Base-by-base conservation (phyloP, 352 stramenopile species). In the Phytophthora lateralis region DNA sequence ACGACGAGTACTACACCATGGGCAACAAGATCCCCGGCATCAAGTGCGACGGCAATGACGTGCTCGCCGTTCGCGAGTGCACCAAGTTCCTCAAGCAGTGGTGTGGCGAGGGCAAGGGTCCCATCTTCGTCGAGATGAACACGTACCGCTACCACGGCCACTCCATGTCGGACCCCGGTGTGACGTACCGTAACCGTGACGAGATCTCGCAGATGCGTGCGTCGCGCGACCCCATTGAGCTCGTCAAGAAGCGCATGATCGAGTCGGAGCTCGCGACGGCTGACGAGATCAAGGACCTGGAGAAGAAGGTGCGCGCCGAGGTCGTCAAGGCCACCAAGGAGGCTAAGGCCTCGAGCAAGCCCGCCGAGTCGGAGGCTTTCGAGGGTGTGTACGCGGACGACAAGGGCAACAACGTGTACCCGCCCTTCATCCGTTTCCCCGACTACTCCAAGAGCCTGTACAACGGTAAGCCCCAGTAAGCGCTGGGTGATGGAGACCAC, bases 61-160 rank as follows among this genome's bases (percentile, higher is more conserved):
- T 99, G 35, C 85, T 99, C 21, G 96, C 97, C 24, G 89, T 98
- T 67, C 88, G 90, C 53, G 95, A 99, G 78, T 98, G 97, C 65
- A 93, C 98, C 75, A 90, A 96, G 71, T 98, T 99, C 67, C 78
- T 97, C 38, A 99, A 99, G 83, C 82, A 99, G 48, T 99, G 89
- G 79, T 95, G 85, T 59, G 96, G 92, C 18, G 78, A 84, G 49
- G 98, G 97, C 66, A 99, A 99, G 44, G 97, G 98, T 44, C 98
- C 98, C 37, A 99, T 99, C 73, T 99, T 99, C 77, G 86, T 99
- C 14, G 98, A 99, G 82, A 97, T 99, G 91, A 99, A 97, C 85
- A 99, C 98, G 55, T 99, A 99, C 85, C 95, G 98, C 58, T 99
- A 99, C 92, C 98, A 99, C 80, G 98, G 98, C 56, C 98, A 99